Evolutionary conservation across 306 rosid genomes (phyloP).

Genomic region (Argentina anserina): DNA sequence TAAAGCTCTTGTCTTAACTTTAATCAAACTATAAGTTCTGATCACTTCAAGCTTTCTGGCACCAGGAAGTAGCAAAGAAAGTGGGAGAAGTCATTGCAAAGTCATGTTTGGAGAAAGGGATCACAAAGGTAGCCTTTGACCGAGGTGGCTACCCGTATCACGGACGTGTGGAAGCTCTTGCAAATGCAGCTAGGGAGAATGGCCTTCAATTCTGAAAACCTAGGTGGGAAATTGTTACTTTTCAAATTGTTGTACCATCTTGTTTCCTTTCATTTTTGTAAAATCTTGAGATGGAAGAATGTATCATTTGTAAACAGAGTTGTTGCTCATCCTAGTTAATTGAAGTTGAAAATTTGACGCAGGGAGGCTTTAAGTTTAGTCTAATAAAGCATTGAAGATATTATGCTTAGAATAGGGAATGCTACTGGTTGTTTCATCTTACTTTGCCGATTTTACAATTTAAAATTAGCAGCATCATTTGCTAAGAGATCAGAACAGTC

Average conservation of each 20-base stretch:
- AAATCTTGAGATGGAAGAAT: slow-evolving; percentile 5
- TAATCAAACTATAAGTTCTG: slow-evolving; percentile 5
- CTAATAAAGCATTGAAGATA: background rate
- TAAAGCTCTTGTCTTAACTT: background rate
- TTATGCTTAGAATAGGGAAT: background rate
- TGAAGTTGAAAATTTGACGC: background rate
- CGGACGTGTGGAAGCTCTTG: slow-evolving; percentile 89
- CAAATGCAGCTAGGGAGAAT: slow-evolving; percentile 80
- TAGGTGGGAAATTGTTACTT: background rate
- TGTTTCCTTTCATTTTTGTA: background rate
- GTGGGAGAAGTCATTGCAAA: slow-evolving; percentile 89
- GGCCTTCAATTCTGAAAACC: slow-evolving; percentile 73
- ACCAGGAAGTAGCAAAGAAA: slow-evolving; percentile 88
- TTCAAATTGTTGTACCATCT: background rate
- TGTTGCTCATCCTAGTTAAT: slow-evolving; percentile 8
- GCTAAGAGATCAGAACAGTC: background rate
- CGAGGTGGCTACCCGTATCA: slow-evolving; percentile 95
- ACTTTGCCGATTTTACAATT: background rate
- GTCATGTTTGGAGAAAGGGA: slow-evolving; percentile 86
- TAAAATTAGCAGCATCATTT: background rate
- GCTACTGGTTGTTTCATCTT: background rate
- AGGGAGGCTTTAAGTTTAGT: background rate
- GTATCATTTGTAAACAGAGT: slow-evolving; percentile 11
- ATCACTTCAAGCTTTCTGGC: slow-evolving; percentile 19
- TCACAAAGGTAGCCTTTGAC: slow-evolving; percentile 88